phyloP scores from a whole-genome alignment of 306 rosid genomes.

The Trichosanthes truncata region DNA sequence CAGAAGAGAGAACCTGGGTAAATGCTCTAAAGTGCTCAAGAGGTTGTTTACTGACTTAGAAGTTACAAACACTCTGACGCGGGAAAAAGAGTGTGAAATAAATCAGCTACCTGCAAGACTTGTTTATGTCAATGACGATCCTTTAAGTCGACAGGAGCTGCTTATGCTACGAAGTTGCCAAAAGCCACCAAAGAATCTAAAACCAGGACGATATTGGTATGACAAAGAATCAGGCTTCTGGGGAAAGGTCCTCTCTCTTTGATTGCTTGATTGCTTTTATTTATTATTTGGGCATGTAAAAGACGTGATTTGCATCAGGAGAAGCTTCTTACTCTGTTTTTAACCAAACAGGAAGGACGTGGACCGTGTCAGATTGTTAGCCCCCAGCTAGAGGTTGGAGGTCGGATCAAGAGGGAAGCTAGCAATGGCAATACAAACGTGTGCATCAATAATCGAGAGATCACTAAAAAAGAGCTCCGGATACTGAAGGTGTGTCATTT shows the following conservation, averaged over 20 bases:
- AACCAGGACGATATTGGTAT: constrained; percentile 72
- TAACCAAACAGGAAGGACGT: constrained; percentile 45
- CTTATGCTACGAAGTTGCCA: constrained; percentile 25
- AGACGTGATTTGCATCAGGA: neutral
- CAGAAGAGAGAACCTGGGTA: constrained; percentile 38
- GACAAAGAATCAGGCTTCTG: constrained; percentile 70
- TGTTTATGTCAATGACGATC: constrained; percentile 37
- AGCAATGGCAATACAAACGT: constrained; percentile 66
- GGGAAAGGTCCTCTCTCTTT: constrained; percentile 59
- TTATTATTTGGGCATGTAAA: neutral
- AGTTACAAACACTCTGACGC: constrained; percentile 29
- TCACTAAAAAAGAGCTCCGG: constrained; percentile 44
- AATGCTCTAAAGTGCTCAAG: constrained; percentile 46
- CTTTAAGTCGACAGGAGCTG: constrained; percentile 41
- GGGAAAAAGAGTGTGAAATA: constrained; percentile 34
- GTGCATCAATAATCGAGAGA: constrained; percentile 41
- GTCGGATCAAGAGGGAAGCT: constrained; percentile 28
- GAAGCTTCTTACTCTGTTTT: constrained; percentile 13
- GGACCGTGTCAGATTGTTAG: constrained; percentile 59
- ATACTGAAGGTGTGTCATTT: constrained; percentile 41
- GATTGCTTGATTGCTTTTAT: neutral
- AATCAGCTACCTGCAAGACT: constrained; percentile 47
- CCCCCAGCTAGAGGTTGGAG: constrained; percentile 41
- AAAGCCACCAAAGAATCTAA: constrained; percentile 55
- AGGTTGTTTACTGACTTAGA: constrained; percentile 28